These are phyloP conservation scores for Mycena epipterygia DNA, from an alignment of 768 basidiomycete genomes.

Conservation along the genomic window DNA sequence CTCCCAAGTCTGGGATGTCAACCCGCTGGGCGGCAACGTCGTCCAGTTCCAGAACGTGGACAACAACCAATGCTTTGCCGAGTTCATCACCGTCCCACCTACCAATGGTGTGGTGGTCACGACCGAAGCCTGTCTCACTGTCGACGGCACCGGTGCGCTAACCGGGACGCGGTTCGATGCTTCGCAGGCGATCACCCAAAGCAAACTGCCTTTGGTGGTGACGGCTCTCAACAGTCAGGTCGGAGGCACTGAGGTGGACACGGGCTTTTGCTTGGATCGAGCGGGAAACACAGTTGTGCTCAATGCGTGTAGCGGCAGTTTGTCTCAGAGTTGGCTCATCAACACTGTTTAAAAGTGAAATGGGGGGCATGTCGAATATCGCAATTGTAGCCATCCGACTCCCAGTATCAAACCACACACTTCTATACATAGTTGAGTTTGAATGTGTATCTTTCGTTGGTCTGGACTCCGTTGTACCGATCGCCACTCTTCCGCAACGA, in stretches of 20 bases:
- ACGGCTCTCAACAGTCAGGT: constrained; percentile 11
- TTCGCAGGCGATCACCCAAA: constrained; percentile 14
- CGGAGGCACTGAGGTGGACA: neutral
- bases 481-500: neutral
- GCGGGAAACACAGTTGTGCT: constrained; percentile 1
- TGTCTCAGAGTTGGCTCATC: constrained; percentile 4
- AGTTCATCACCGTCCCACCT: neutral
- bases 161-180: constrained; percentile 9
- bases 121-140: neutral
- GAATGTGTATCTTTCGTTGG: constrained; percentile 14
- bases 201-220: constrained; percentile 16
- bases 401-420: constrained; percentile 4
- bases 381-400: constrained; percentile 2
- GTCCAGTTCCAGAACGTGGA: constrained; percentile 14
- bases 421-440: constrained; percentile 12
- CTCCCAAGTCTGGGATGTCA: constrained; percentile 14
- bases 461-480: constrained; percentile 11
- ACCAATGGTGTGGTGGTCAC: constrained; percentile 12
- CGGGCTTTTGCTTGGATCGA: constrained; percentile 14
- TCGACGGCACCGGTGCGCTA: neutral
- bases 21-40: neutral
- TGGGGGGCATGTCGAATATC: constrained; percentile 3
- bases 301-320: constrained; percentile 5
- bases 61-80: constrained; percentile 11
- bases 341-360: neutral